Evolutionary conservation across 495 filamentous ascomycete species (phyloP).

Genomic region (Penicillium riverlandense): DNA sequence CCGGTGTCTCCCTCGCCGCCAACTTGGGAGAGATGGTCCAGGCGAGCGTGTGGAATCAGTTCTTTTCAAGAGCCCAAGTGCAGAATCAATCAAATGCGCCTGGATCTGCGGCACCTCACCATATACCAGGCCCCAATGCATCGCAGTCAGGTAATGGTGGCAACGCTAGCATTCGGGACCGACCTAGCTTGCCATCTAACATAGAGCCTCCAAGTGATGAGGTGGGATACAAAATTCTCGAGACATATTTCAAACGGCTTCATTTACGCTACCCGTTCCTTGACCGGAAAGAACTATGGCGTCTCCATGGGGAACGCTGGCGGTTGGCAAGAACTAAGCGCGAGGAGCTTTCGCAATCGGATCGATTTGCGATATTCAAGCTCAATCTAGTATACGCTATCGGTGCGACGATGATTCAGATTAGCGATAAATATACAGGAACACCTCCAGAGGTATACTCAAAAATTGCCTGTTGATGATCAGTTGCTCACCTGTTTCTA

Average conservation of each 20-base stretch:
- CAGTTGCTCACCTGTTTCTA: slow-evolving; percentile 1
- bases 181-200: slow-evolving; percentile 25
- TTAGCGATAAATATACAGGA: slow-evolving; percentile 40
- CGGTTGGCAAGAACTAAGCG: slow-evolving; percentile 32
- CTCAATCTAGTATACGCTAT: slow-evolving; percentile 48
- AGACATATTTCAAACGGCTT: slow-evolving; percentile 38
- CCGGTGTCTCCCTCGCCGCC: slow-evolving; percentile 40
- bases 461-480: neutral
- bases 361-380: slow-evolving; percentile 45
- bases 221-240: slow-evolving; percentile 37
- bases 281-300: slow-evolving; percentile 36
- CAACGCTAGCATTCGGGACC: slow-evolving; percentile 9
- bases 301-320: slow-evolving; percentile 38
- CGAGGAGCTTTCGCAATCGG: slow-evolving; percentile 27
- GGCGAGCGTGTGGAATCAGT: slow-evolving; percentile 46
- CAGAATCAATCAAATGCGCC: slow-evolving; percentile 6
- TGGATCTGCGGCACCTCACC: neutral
- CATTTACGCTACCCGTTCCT: slow-evolving; percentile 47
- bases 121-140: neutral
- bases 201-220: slow-evolving; percentile 44
- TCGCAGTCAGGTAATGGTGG: neutral
- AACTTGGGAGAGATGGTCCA: slow-evolving; percentile 49
- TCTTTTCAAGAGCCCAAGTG: slow-evolving; percentile 28
- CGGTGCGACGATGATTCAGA: slow-evolving; percentile 40
- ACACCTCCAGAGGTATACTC: slow-evolving; percentile 34